Evolutionary conservation across 2,329 filamentous ascomycete species (phyloP).

Genomic region (Plenodomus biglobosus): DNA sequence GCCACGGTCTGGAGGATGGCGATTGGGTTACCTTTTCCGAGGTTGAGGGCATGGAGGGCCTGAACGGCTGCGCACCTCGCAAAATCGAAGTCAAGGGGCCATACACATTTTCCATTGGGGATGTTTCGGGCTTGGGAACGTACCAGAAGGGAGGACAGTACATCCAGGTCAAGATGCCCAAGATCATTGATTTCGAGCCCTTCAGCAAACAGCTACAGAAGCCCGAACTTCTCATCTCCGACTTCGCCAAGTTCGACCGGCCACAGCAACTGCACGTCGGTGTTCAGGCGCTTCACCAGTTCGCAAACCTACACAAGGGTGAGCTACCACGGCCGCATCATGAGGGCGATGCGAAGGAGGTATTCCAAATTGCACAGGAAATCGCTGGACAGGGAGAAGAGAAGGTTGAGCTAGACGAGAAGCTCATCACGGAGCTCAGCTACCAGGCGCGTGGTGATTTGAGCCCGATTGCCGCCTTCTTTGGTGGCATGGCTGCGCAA

Average conservation of each 20-base stretch:
- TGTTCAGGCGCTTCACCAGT: conserved; percentile 88
- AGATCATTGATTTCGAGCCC: conserved; percentile 83
- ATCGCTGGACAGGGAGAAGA: conserved; percentile 69
- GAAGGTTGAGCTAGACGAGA: conserved; percentile 84
- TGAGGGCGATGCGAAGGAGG: conserved; percentile 76
- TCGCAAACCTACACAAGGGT: conserved; percentile 69
- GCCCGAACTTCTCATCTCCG: conserved; percentile 86
- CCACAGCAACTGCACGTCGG: conserved; percentile 89
- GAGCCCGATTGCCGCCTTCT: conserved; percentile 90
- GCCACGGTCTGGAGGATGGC: conserved; percentile 93
- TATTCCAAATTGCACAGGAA: conserved; percentile 73
- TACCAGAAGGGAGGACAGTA: conserved; percentile 89
- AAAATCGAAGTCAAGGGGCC: conserved; percentile 92
- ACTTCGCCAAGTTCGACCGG: conserved; percentile 97
- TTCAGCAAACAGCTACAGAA: conserved; percentile 77
- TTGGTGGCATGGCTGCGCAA: conserved; percentile 89
- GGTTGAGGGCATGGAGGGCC: conserved; percentile 82
- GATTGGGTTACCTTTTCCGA: conserved; percentile 96
- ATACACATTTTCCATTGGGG: conserved; percentile 96
- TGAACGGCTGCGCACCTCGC: conserved; percentile 81
- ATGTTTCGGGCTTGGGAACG: conserved; percentile 81
- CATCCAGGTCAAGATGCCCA: conserved; percentile 98
- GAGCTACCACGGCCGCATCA: conserved; percentile 81
- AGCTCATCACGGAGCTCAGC: conserved; percentile 87
- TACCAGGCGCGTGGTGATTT: conserved; percentile 93